Base-by-base conservation (phyloP, 2,329 filamentous ascomycete species). In the Trichoderma endophyticum region DNA sequence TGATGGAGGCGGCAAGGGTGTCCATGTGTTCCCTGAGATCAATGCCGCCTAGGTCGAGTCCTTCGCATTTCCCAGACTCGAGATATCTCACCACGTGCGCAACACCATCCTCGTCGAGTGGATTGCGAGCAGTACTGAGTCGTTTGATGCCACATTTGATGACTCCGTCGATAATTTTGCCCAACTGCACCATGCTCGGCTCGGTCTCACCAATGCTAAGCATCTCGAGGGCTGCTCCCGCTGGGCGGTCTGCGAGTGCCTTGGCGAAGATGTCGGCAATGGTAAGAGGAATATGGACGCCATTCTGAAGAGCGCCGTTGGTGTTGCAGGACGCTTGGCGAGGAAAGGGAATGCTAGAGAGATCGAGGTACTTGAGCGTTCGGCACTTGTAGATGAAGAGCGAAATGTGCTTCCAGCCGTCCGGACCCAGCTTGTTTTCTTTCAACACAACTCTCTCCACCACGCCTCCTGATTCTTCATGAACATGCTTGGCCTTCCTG, bases 401-500 rank as follows among this genome's bases (percentile, higher is more conserved):
- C 54, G 92, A 92, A 71, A 98, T 90, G 79, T 98, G 90, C 77
- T 92, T 94, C 96, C 96, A 99, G 18, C 95, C 96, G 74, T 97
- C 92, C 0, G 87, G 85, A 0, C 93, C 92, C 73, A 98, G 91
- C 77, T 94, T 95, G 79, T 98, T 98, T 82, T 97, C 94, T 82
- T 97, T 97, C 56, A 99, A 82, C 2, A 93, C 92, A 7, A 99
- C 83, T 73, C 94, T 92, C 82, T 98, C 94, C 5, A 98, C 89
- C 1, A 97, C 90, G 18, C 94, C 94, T 62, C 89, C 88, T 66
- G 88, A 86, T 2, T 86, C 82, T 14, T 83, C 81, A 1, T 80
- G 72, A 9, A 83, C 83, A 26, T 83, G 81, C 8, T 79, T 77
- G 24, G 82, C 83, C 76, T 83, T 88, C 70, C 85, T 84, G 72